Conservation (phyloP, 106 monocot species). For the Vanilla planifolia region DNA sequence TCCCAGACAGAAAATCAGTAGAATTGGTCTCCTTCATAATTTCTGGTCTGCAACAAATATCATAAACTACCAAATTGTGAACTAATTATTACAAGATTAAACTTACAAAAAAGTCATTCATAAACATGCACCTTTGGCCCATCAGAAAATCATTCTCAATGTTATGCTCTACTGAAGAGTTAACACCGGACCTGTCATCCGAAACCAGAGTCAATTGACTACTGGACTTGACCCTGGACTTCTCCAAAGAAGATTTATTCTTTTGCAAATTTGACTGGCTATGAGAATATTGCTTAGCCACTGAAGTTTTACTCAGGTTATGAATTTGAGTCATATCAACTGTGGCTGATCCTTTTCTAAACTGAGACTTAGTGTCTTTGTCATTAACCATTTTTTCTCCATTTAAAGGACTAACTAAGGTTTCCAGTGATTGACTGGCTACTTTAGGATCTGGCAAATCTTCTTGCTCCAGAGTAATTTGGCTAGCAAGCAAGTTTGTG, state of each 20-base stretch:
- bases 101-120: not conserved
- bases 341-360: not conserved
- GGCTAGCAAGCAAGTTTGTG: constrained; percentile 2
- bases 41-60: constrained; percentile 24
- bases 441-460: constrained; percentile 16
- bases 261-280: constrained; percentile 17
- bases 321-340: not conserved
- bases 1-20: constrained; percentile 19
- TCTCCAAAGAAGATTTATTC: constrained; percentile 25
- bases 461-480: constrained; percentile 25
- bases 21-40: constrained; percentile 17
- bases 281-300: not conserved
- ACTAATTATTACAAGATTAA: too few species aligned
- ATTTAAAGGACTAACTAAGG: constrained; percentile 8
- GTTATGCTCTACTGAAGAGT: constrained; percentile 47
- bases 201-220: constrained; percentile 3
- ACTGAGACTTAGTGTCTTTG: constrained; percentile 20
- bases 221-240: constrained; percentile 36
- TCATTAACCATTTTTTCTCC: constrained; percentile 18
- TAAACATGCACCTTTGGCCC: constrained; percentile 29
- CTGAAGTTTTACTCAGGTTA: not conserved
- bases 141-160: constrained; percentile 29
- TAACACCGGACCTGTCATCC: constrained; percentile 51
- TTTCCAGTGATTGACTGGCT: constrained; percentile 21
- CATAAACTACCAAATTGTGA: not conserved